Evolutionary conservation across 306 rosid species (phyloP), one percentile per base, ranked within the genome.

Genomic region (Begonia fuchsioides): DNA sequence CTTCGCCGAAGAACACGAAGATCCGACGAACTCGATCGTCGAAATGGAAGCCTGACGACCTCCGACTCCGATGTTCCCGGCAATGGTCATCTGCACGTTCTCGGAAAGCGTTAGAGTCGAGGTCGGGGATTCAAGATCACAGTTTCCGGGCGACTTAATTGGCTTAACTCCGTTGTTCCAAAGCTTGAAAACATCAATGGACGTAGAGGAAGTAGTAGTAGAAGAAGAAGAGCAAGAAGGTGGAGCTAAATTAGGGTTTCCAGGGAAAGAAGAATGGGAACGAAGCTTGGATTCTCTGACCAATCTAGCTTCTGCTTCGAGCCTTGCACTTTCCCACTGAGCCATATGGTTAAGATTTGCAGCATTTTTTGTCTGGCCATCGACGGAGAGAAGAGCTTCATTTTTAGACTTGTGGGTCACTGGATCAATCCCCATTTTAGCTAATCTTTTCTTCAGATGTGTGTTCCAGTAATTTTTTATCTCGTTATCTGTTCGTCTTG

Each of bases 301-400:
- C 6, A 92, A 76, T 41, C 98, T 69, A 11, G 98, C 96, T 66
- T 92, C 98, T 18, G 98, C 98, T 77, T 92, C 98, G 11, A 92
- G 96, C 6, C 98, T 73, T 32, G 98, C 98, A 59, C 98, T 92
- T 40, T 92, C 98, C 98, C 98, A 92, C 55, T 92, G 98, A 49
- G 98, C 96, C 87, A 86, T 92, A 76, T 92, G 98, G 79, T 88
- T 79, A 16, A 92, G 86, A 18, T 85, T 85, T 43, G 98, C 78
- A 1, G 88, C 88, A 54, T 61, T 79, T 71, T 92, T 92, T 52
- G 96, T 68, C 39, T 92, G 88, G n/a, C 86, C 87, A 45, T 77
- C 82, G 45, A 51, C 69, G 11, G 75, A n/a, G 49, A 66, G 71
- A 17, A 82, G 72, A 9, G 90, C 69, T 50, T 92, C 96, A 14